A percentile compares a stretch with the other conserved stretches of the same genome.
These are phyloP conservation scores for Didymosphaeria variabile DNA, from an alignment of 2,329 filamentous ascomycete genomes.

Conservation along the genomic window DNA sequence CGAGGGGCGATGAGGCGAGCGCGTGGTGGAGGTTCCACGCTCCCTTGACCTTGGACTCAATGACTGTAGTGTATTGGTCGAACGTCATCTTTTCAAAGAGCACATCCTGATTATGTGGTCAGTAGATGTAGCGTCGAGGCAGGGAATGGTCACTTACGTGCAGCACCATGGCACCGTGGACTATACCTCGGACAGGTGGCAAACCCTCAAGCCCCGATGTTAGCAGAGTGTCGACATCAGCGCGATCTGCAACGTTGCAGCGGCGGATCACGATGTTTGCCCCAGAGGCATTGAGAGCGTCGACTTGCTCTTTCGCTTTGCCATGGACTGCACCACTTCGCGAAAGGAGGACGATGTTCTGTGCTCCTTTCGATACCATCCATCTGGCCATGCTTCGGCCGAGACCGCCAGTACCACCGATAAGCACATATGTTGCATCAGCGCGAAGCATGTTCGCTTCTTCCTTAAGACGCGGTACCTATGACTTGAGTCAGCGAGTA, in stretches of 20 bases:
- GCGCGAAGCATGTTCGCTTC: constrained; percentile 1
- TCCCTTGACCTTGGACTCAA: constrained; percentile 31
- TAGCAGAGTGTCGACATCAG: constrained; percentile 21
- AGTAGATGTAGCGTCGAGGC: not conserved
- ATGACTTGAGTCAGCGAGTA: not conserved
- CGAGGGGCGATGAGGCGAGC: constrained; percentile 30
- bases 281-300: constrained; percentile 23
- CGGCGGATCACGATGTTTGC: constrained; percentile 26
- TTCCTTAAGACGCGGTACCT: constrained; percentile 24
- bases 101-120: constrained; percentile 22
- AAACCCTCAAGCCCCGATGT: constrained; percentile 21
- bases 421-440: constrained; percentile 39
- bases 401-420: constrained; percentile 40
- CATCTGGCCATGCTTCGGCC: constrained; percentile 37
- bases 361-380: constrained; percentile 37
- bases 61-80: constrained; percentile 27
- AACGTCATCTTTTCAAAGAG: constrained; percentile 33
- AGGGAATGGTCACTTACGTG: constrained; percentile 20
- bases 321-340: constrained; percentile 25
- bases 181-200: constrained; percentile 36
- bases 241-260: constrained; percentile 29
- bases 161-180: constrained; percentile 41
- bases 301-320: constrained; percentile 25
- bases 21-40: constrained; percentile 32
- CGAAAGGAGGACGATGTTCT: constrained; percentile 35